Evolutionary conservation across 2,329 filamentous ascomycete genomes (phyloP), one percentile per base, ranked within the genome.

Genomic region (Microascus cirrosus): DNA sequence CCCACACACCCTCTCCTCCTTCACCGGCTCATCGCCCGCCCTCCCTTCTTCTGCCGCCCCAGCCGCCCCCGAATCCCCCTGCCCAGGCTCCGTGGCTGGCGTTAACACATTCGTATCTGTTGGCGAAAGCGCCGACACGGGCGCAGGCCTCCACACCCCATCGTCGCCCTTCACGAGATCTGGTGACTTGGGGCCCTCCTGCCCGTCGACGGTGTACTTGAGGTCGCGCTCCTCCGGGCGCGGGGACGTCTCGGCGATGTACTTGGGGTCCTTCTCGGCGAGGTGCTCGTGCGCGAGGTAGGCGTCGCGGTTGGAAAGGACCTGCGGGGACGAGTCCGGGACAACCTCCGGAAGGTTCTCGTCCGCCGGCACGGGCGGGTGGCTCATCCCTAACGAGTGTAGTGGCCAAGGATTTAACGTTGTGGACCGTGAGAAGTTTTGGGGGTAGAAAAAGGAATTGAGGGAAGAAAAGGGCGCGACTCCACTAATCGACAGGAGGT

Each of bases 331-430:
- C 2, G 54, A 24, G 51, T 60, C 59, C 10, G 59, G 59, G 11
- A 58, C 59, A 2, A 60, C 59, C 39, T 60, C 59, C 8, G 59
- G 59, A 24, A 60, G 59, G 25, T 60, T 60, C 20, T 56, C 55
- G 59, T 61, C 55, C 18, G 28, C 22, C n/a, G 54, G 42, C 22
- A 20, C 20, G 18, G 15, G 7, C 39, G 32, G 24, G 25, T 4
- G 22, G 54, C 4, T 24, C 50, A 22, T 48, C 42, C n/a, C n/a
- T n/a, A n/a, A n/a, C n/a, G n/a, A n/a, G n/a, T n/a, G 28, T 4
- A 32, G 28, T 8, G 28, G 28, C 28, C 4, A 32, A 32, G 28
- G 28, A 32, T 32, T 32, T 32, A 32, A 32, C 28, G 28, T 32
- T 32, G 28, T 32, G 28, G 28, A 32, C 8, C 28, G 28, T 32